Evolutionary conservation across 768 basidiomycete genomes (phyloP).

Genomic region (Xerocomellus intermedius): DNA sequence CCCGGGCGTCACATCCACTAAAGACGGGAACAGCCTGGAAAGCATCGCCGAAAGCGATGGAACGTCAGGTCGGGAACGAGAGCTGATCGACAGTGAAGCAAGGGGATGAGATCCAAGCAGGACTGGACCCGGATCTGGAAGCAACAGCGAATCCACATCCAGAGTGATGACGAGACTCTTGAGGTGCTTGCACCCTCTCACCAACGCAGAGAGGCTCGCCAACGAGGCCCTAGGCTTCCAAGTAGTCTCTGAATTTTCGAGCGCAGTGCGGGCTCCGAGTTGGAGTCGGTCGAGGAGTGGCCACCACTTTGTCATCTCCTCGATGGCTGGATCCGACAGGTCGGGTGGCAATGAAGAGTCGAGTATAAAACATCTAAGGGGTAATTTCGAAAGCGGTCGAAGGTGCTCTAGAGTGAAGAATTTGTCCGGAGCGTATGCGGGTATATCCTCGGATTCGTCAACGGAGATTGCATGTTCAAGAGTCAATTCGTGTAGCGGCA

Average conservation of each 20-base stretch:
- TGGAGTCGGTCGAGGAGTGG: constrained; percentile 43
- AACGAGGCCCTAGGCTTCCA: constrained; percentile 23
- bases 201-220: constrained; percentile 15
- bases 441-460: constrained; percentile 35
- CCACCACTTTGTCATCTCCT: constrained; percentile 43
- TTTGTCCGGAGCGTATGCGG: constrained; percentile 10
- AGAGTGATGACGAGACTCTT: constrained; percentile 19
- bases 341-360: constrained; percentile 41
- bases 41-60: constrained; percentile 30
- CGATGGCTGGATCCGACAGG: constrained; percentile 40
- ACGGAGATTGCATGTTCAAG: constrained; percentile 37
- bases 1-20: constrained; percentile 36
- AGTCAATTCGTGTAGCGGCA: constrained; percentile 36
- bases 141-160: constrained; percentile 1
- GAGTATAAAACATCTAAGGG: constrained; percentile 36
- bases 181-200: constrained; percentile 18
- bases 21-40: constrained; percentile 38
- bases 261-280: constrained; percentile 33
- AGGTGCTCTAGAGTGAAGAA: constrained; percentile 33
- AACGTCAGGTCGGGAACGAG: constrained; percentile 30
- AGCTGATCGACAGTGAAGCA: constrained; percentile 35
- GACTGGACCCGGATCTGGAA: not conserved
- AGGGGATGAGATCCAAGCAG: constrained; percentile 21
- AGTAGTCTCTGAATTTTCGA: constrained; percentile 19
- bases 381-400: constrained; percentile 34